Evolutionary conservation across 345 rosid genomes (phyloP).

Genomic region (Populus euphratica): DNA sequence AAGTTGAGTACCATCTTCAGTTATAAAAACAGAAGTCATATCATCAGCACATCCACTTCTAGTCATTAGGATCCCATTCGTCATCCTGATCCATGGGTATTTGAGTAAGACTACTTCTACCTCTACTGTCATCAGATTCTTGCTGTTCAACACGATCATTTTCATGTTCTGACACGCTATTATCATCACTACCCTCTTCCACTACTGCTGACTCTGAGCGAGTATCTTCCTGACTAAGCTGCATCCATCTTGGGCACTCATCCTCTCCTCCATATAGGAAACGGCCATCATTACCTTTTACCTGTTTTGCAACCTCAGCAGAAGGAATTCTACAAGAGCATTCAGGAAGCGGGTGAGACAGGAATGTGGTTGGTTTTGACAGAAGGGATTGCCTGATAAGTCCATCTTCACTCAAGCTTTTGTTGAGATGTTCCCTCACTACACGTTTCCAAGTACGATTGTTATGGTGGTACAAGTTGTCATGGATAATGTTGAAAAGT

Average conservation of each 20-base stretch:
- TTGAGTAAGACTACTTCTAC: slow-evolving; percentile 39
- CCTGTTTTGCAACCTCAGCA: slow-evolving; percentile 28
- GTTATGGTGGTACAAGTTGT: slow-evolving; percentile 75
- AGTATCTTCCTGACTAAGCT: slow-evolving; percentile 27
- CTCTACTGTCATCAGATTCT: slow-evolving; percentile 47
- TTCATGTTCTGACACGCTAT: slow-evolving; percentile 58
- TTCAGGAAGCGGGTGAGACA: slow-evolving; percentile 93
- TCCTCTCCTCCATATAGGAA: slow-evolving; percentile 68
- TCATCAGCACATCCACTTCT: slow-evolving; percentile 24
- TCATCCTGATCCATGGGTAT: slow-evolving; percentile 68
- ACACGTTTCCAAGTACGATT: slow-evolving; percentile 68
- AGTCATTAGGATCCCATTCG: slow-evolving; percentile 97
- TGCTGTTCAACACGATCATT: slow-evolving; percentile 45
- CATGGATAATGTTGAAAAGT: slow-evolving; percentile 51
- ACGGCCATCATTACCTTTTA: slow-evolving; percentile 41
- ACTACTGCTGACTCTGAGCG: slow-evolving; percentile 32
- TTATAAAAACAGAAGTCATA: slow-evolving; percentile 8
- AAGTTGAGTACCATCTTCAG: slow-evolving; percentile 24
- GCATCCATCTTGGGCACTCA: slow-evolving; percentile 92
- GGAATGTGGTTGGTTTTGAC: slow-evolving; percentile 65
- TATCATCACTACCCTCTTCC: slow-evolving; percentile 39
- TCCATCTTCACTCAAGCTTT: slow-evolving; percentile 76
- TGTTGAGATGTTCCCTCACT: slow-evolving; percentile 75
- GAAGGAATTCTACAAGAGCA: slow-evolving; percentile 80
- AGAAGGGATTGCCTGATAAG: slow-evolving; percentile 57